These are phyloP conservation scores for Xerocomus cyaneibrunnescens DNA, from an alignment of 1,284 basidiomycete genomes.

Conservation along the genomic window DNA sequence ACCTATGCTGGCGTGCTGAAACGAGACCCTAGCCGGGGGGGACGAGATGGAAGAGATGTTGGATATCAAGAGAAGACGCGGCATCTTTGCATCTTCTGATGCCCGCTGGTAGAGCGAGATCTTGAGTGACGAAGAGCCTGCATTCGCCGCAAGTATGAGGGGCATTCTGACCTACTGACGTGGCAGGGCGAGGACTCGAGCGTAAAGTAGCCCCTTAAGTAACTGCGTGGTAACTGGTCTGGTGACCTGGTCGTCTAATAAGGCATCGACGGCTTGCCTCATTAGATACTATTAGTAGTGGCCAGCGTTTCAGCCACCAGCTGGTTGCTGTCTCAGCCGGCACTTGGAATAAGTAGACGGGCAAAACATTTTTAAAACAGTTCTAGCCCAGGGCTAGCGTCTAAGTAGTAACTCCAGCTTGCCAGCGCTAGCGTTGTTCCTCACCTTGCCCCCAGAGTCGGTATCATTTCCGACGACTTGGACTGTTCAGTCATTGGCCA, in stretches of 20 bases:
- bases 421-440: no score
- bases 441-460: no score
- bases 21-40: constrained; percentile 52
- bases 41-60: constrained; percentile 57
- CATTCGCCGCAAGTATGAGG: constrained; percentile 63
- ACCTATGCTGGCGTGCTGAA: constrained; percentile 34
- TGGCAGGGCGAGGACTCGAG: no score
- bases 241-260: no score
- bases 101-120: constrained; percentile 56
- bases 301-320: background rate
- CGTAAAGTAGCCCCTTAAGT: background rate
- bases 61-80: constrained; percentile 49
- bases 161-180: constrained; percentile 22
- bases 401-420: background rate
- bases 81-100: constrained; percentile 23
- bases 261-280: no score
- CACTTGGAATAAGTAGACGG: no score
- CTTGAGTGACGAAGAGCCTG: constrained; percentile 78
- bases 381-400: no score
- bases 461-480: no score
- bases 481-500: background rate
- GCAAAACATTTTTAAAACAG: no score
- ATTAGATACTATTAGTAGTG: no score
- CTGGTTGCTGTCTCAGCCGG: background rate
- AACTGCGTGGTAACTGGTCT: no score